Percentiles rank a stretch among this genome's conserved stretches.
Conservation (phyloP, 1,284 basidiomycete species). For the Lentinus polychrous region DNA sequence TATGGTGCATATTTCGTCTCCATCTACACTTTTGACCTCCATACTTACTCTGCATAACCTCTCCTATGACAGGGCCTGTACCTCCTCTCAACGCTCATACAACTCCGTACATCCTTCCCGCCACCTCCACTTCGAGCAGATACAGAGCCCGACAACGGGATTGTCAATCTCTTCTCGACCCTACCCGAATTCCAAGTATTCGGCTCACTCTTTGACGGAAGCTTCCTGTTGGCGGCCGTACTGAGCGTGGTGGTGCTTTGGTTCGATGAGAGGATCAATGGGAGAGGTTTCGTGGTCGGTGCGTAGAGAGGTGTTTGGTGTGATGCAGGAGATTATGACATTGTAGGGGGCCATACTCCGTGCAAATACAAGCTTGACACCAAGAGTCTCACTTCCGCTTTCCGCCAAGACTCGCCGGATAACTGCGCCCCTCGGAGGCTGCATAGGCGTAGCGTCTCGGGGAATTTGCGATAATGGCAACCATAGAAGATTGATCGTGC, state of each 20-base stretch:
- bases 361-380: no score
- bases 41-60: not conserved
- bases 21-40: not conserved
- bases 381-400: no score
- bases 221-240: constrained; percentile 53
- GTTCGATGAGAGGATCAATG: constrained; percentile 28
- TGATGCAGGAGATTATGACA: no score
- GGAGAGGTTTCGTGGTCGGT: constrained; percentile 6
- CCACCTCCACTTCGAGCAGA: constrained; percentile 31
- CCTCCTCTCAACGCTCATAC: constrained; percentile 69
- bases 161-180: constrained; percentile 58
- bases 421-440: no score
- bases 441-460: no score
- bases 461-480: no score
- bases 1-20: constrained; percentile 42
- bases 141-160: constrained; percentile 16
- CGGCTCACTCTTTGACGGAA: constrained; percentile 64
- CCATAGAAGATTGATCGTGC: no score
- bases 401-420: no score
- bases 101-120: constrained; percentile 71
- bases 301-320: no score
- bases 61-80: constrained; percentile 66
- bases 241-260: constrained; percentile 42
- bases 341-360: no score
- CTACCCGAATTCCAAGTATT: constrained; percentile 70